These are phyloP conservation scores for Inga laurina DNA, from an alignment of 306 rosid genomes.

Conservation along the genomic window DNA sequence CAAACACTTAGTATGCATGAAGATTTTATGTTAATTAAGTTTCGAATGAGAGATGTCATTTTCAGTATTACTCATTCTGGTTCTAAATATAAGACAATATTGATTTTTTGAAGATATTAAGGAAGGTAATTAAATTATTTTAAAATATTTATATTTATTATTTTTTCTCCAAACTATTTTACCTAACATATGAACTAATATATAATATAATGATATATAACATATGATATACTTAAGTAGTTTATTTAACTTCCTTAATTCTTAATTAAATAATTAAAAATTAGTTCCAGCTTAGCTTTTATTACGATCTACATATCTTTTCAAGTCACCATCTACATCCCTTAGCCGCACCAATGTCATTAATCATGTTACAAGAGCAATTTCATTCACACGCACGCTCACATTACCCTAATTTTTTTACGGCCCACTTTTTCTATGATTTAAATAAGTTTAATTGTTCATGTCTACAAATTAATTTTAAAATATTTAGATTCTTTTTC, in stretches of 20 bases:
- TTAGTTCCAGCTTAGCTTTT: conserved; percentile 20
- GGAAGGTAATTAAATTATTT: no score
- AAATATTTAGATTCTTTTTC: not conserved
- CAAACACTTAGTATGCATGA: not conserved
- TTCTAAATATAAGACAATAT: no score
- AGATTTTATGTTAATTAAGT: conserved; percentile 1
- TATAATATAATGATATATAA: no score
- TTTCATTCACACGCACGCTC: not conserved
- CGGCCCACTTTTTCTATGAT: not conserved
- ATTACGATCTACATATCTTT: conserved; percentile 11
- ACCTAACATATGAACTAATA: no score
- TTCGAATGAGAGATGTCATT: conserved; percentile 27
- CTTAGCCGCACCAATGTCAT: not conserved
- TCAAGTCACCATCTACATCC: conserved; percentile 32
- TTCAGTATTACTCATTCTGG: not conserved
- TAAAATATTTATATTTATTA: no score
- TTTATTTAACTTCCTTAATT: no score
- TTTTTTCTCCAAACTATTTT: no score
- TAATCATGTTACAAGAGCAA: not conserved
- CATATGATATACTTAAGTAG: no score
- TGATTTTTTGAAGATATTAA: no score
- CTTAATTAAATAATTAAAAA: no score
- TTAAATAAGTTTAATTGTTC: not conserved
- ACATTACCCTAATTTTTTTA: not conserved
- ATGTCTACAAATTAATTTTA: not conserved